phyloP scores from a whole-genome alignment of 2,329 filamentous ascomycete genomes.

The Aspergillus intermedius region DNA sequence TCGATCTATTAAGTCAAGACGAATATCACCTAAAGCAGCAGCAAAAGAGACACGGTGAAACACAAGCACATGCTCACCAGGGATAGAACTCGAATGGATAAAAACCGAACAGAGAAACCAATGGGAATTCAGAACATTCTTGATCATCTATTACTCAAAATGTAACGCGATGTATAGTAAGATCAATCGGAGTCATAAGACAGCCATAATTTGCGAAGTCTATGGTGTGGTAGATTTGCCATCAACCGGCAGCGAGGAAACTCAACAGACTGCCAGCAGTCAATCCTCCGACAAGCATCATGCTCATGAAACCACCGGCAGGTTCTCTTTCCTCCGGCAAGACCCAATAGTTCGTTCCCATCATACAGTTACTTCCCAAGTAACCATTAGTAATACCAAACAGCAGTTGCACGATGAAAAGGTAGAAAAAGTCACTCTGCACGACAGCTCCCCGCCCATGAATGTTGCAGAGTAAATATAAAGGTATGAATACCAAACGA shows the following conservation, averaged over 20 bases:
- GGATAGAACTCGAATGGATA: too few species aligned
- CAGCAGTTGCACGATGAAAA: constrained; percentile 71
- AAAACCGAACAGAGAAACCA: too few species aligned
- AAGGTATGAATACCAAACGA: constrained; percentile 66
- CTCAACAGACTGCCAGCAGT: constrained; percentile 82
- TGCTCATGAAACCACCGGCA: constrained; percentile 86
- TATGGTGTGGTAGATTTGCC: neutral
- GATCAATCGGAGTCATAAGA: neutral
- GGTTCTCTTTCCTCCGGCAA: constrained; percentile 77
- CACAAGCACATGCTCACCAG: too few species aligned
- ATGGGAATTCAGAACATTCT: too few species aligned
- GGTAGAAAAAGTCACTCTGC: constrained; percentile 78
- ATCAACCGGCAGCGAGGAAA: constrained; percentile 58
- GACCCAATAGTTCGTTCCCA: constrained; percentile 77
- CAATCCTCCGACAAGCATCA: constrained; percentile 80
- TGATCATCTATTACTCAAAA: too few species aligned
- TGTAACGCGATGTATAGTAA: too few species aligned
- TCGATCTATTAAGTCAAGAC: too few species aligned
- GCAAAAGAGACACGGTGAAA: too few species aligned
- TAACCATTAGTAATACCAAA: constrained; percentile 87
- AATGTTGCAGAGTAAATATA: constrained; percentile 89
- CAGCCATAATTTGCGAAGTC: neutral
- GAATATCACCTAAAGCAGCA: too few species aligned
- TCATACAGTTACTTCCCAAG: constrained; percentile 83
- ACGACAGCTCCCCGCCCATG: constrained; percentile 67